Conservation (phyloP, 1,284 basidiomycete species). For the Mycena citricolor region DNA sequence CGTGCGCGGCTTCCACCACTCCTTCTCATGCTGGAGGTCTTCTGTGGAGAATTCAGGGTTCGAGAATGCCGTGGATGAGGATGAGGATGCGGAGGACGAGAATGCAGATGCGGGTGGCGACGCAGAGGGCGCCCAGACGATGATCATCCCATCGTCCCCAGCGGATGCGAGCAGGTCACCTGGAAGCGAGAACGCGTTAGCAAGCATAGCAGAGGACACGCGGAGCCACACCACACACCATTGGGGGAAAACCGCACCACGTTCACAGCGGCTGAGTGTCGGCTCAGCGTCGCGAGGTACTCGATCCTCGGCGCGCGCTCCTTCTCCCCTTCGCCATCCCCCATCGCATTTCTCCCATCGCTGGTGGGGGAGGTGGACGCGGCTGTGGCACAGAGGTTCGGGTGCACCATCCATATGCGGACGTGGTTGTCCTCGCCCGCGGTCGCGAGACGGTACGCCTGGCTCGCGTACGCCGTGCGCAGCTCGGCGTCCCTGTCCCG, state of each 20-base stretch:
- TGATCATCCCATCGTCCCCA: conserved; percentile 96
- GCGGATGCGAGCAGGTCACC: conserved; percentile 90
- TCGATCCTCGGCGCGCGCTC: conserved; percentile 70
- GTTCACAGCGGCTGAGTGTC: conserved; percentile 95
- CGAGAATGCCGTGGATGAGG: too few species aligned
- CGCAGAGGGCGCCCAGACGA: conserved; percentile 89
- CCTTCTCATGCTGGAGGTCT: conserved; percentile 87
- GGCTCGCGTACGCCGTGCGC: conserved; percentile 53
- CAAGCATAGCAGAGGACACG: background rate
- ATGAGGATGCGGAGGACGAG: too few species aligned
- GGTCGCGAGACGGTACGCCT: conserved; percentile 89
- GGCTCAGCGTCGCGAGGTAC: conserved; percentile 90
- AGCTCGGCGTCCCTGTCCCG: conserved; percentile 22
- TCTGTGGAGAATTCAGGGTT: conserved; percentile 71
- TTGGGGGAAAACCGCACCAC: conserved; percentile 96
- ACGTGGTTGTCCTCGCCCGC: conserved; percentile 98
- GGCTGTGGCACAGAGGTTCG: too few species aligned
- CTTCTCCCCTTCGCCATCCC: conserved; percentile 52
- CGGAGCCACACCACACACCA: conserved; percentile 50
- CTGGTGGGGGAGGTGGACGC: too few species aligned
- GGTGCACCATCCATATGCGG: conserved; percentile 92
- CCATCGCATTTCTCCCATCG: too few species aligned
- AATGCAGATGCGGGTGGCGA: conserved; percentile 71
- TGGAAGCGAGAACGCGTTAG: conserved; percentile 41
- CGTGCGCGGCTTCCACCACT: conserved; percentile 91